Conservation (phyloP, 2,329 filamentous ascomycete species). For the Aspergillus puulaauensis region DNA sequence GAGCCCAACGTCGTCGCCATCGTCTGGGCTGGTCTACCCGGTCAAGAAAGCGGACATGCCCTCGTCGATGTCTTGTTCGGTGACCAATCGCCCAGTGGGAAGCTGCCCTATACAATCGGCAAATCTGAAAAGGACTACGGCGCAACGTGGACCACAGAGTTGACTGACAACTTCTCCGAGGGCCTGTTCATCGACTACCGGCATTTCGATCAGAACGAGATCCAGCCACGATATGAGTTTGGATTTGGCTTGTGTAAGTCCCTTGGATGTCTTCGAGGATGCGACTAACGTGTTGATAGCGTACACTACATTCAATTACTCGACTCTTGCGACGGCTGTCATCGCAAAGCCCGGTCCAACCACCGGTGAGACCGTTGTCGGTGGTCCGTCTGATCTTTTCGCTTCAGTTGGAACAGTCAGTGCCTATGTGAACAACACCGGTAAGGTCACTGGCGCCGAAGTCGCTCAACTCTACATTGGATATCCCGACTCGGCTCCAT, state of each 20-base stretch:
- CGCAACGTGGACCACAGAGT: conserved; percentile 10
- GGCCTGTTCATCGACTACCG: conserved; percentile 56
- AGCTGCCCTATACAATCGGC: conserved; percentile 63
- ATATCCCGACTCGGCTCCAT: conserved; percentile 37
- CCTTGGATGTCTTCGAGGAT: too few relatives aligned
- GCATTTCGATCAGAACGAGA: conserved; percentile 47
- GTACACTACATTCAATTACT: conserved; percentile 27
- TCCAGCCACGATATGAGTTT: conserved; percentile 37
- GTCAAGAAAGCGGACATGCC: conserved; percentile 52
- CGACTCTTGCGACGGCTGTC: conserved; percentile 10
- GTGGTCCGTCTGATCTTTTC: conserved; percentile 59
- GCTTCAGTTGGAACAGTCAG: conserved; percentile 50
- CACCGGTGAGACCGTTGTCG: conserved; percentile 23
- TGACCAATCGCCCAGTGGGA: conserved; percentile 48
- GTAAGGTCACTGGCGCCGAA: conserved; percentile 46
- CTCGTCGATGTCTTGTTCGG: conserved; percentile 50
- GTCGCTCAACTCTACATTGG: conserved; percentile 58
- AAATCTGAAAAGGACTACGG: conserved; percentile 54
- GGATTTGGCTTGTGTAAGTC: conserved; percentile 29
- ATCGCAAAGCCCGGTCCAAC: neutral
- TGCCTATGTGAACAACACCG: conserved; percentile 53
- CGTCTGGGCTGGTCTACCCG: conserved; percentile 64
- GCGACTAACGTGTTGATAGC: neutral
- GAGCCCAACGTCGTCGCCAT: conserved; percentile 64
- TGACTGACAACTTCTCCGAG: conserved; percentile 47